A percentile compares a stretch with the other conserved stretches of the same genome.
phyloP scores from a whole-genome alignment of 352 stramenopile species.

The Elongisporangium undulatum region DNA sequence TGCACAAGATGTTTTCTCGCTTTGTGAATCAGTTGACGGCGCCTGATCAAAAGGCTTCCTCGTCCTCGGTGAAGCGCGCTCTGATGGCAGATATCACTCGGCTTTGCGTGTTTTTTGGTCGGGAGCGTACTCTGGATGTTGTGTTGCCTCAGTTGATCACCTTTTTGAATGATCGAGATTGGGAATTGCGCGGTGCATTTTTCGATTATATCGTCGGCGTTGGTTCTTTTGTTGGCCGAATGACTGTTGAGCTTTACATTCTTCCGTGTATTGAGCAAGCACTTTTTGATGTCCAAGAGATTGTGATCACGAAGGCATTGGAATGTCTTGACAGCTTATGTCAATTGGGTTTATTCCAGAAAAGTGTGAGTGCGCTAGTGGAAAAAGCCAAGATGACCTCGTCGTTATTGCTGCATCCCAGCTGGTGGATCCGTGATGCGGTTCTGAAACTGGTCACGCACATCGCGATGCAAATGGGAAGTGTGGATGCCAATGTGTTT shows the following conservation, averaged over 20 bases:
- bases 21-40: slow-evolving; percentile 94
- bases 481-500: slow-evolving; percentile 91
- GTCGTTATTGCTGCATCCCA: slow-evolving; percentile 83
- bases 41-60: slow-evolving; percentile 86
- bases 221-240: slow-evolving; percentile 92
- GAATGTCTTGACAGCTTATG: slow-evolving; percentile 89
- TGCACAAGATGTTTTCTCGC: slow-evolving; percentile 93
- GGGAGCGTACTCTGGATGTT: slow-evolving; percentile 92
- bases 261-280: slow-evolving; percentile 96
- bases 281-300: slow-evolving; percentile 95
- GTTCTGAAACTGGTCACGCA: slow-evolving; percentile 84
- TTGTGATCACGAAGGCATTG: slow-evolving; percentile 93
- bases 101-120: slow-evolving; percentile 96
- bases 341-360: slow-evolving; percentile 90
- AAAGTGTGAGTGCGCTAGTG: slow-evolving; percentile 68
- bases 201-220: slow-evolving; percentile 94
- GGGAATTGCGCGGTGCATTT: slow-evolving; percentile 81
- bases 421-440: slow-evolving; percentile 86
- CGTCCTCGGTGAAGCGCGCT: slow-evolving; percentile 92
- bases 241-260: slow-evolving; percentile 95
- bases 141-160: slow-evolving; percentile 96
- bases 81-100: slow-evolving; percentile 94
- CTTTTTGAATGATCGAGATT: slow-evolving; percentile 96
- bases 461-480: slow-evolving; percentile 83
- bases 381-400: slow-evolving; percentile 85